Evolutionary conservation across 108 stramenopile species (phyloP), one percentile per base, ranked within the genome.

Genomic region (Asterionellopsis glacialis): DNA sequence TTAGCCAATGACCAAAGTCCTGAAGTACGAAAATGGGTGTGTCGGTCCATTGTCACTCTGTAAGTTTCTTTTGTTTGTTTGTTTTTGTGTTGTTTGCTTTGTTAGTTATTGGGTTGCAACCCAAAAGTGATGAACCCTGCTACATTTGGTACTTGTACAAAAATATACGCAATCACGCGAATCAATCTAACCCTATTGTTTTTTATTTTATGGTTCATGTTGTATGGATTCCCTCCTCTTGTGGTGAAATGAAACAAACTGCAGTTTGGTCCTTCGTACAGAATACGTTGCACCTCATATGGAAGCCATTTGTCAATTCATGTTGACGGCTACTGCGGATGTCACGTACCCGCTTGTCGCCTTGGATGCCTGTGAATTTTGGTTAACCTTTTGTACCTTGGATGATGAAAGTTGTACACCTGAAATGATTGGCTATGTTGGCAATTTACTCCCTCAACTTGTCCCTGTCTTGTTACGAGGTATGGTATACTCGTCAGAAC

Each of bases 351-450:
- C 56, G 0, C 55, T 55, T 22, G 89, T 92, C 18, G 79, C 91
- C 22, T 68, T 86, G 43, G 94, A 95, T 62, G 94, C 94, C 13
- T 91, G 90, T 57, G 94, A 95, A 38, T 95, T 93, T 59, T 95
- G 94, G 94, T 64, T 93, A 51, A 81, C 85, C 10, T 91, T 89
- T 78, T 75, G 76, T 14, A 77, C 64, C 47, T 63, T 90, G 66
- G 87, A 87, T 25, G 88, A 85, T 54, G 65, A 64, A 27, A 65
- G 50, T 41, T 72, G 77, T 54, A 80, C 60, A 19, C 64, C 82
- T 1, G 88, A 74, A 44, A 90, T 90, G 85, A 60, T 80, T 25
- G 71, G 73, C 11, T 70, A 60, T 26, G 68, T 91, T 10, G 67
- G 69, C 39, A 11, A 23, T 0, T 16, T 87, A 27, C 67, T 88